A percentile compares a stretch with the other conserved stretches of the same genome.
These are phyloP conservation scores for Athelia sp. DNA, from an alignment of 1,284 basidiomycete species.

Conservation along the genomic window DNA sequence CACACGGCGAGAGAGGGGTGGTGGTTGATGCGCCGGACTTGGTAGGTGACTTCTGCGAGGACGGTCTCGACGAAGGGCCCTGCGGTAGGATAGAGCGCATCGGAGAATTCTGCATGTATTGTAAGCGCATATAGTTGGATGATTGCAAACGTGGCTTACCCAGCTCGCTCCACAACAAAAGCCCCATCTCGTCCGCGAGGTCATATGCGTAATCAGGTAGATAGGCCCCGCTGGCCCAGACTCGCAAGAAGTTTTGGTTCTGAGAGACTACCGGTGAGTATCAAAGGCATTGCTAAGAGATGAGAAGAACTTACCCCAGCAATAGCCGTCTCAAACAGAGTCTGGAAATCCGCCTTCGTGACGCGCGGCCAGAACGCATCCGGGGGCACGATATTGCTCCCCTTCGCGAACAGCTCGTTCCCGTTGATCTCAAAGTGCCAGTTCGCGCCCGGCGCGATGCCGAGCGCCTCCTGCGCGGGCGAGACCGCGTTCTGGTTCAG, in stretches of 20 bases:
- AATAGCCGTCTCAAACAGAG: not conserved
- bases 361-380: not conserved
- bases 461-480: not conserved
- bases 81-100: constrained; percentile 34
- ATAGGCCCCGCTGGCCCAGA: constrained; percentile 33
- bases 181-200: constrained; percentile 38
- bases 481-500: not conserved
- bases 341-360: not conserved
- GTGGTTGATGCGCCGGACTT: constrained; percentile 32
- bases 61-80: constrained; percentile 31
- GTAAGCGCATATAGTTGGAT: not conserved
- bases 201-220: constrained; percentile 33
- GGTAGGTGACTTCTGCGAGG: constrained; percentile 35
- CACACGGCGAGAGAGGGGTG: constrained; percentile 41
- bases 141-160: constrained; percentile 17
- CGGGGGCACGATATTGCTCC: not conserved
- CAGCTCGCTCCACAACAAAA: constrained; percentile 42
- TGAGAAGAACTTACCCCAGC: not conserved
- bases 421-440: constrained; percentile 1
- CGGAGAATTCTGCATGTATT: constrained; percentile 25
- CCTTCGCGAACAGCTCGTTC: not conserved
- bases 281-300: not conserved
- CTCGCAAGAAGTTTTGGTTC: constrained; percentile 21
- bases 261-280: constrained; percentile 8
- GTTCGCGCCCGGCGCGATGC: not conserved